Conservation (phyloP, 75 land plant genomes). For the Chamaecyparis obtusa region DNA sequence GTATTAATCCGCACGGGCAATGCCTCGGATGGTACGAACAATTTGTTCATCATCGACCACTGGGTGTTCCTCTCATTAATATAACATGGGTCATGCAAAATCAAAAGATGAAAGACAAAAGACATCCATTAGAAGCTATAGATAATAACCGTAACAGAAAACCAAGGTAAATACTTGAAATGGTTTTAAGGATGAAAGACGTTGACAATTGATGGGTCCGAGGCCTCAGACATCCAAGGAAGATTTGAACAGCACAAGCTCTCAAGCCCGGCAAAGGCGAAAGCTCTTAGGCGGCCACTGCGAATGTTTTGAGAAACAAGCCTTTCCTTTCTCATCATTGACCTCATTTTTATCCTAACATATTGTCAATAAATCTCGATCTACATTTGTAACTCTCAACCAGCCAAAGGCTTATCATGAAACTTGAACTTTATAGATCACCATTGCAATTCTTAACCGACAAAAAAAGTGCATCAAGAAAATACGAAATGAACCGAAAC, state of each 20-base stretch:
- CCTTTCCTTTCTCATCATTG: background rate
- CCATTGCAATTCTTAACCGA: too few relatives aligned
- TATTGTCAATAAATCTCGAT: too few relatives aligned
- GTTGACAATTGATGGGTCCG: background rate
- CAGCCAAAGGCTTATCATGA: too few relatives aligned
- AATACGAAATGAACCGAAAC: too few relatives aligned
- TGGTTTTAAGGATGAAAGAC: background rate
- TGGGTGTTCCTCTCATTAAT: too few relatives aligned
- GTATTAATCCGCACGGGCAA: background rate
- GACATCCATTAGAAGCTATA: background rate
- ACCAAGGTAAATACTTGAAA: background rate
- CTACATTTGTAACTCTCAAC: too few relatives aligned
- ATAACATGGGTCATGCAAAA: too few relatives aligned
- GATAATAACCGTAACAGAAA: background rate
- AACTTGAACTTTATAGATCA: too few relatives aligned
- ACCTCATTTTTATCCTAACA: background rate
- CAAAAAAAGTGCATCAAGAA: too few relatives aligned
- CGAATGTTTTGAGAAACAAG: constrained; percentile 51
- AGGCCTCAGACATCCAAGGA: background rate
- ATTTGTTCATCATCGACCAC: background rate
- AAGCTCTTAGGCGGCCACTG: constrained; percentile 77
- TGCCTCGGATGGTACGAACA: background rate
- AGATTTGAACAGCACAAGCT: constrained; percentile 2
- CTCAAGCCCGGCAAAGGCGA: constrained; percentile 43
- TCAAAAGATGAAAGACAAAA: too few relatives aligned